Evolutionary conservation across 805 yeast genomes (phyloP).

Genomic region (Candida berthetii): DNA sequence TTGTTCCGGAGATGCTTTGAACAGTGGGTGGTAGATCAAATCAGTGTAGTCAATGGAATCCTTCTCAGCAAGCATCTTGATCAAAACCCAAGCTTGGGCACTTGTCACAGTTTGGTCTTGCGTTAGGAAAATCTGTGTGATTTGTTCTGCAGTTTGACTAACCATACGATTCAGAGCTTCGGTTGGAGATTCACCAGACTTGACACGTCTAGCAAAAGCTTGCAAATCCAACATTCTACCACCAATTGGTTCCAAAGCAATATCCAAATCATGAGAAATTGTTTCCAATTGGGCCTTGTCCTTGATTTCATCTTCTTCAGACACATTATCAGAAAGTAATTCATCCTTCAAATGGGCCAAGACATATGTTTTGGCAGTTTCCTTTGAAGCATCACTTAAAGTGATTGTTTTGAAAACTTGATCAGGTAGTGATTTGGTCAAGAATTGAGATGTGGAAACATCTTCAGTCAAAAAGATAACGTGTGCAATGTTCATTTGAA

Average conservation of each 20-base stretch:
- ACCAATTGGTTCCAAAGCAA: conserved; percentile 70
- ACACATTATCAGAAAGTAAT: conserved; percentile 21
- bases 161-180: conserved; percentile 79
- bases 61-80: conserved; percentile 51
- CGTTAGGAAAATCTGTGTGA: conserved; percentile 69
- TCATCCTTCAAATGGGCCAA: conserved; percentile 40
- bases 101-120: conserved; percentile 51
- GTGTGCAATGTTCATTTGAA: conserved; percentile 78
- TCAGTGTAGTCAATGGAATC: conserved; percentile 44
- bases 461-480: conserved; percentile 87
- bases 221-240: conserved; percentile 95
- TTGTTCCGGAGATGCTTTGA: conserved; percentile 47
- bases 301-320: conserved; percentile 18
- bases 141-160: conserved; percentile 79
- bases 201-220: conserved; percentile 80
- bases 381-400: conserved; percentile 74
- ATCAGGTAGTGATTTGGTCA: conserved; percentile 74
- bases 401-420: conserved; percentile 75
- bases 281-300: conserved; percentile 10
- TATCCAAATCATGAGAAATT: conserved; percentile 36
- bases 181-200: conserved; percentile 77
- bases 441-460: conserved; percentile 62
- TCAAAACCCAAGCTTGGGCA: conserved; percentile 85
- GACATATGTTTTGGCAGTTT: conserved; percentile 68
- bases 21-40: conserved; percentile 50